Conservation (phyloP, 1,284 basidiomycete genomes). For the Xanthoconium separans region DNA sequence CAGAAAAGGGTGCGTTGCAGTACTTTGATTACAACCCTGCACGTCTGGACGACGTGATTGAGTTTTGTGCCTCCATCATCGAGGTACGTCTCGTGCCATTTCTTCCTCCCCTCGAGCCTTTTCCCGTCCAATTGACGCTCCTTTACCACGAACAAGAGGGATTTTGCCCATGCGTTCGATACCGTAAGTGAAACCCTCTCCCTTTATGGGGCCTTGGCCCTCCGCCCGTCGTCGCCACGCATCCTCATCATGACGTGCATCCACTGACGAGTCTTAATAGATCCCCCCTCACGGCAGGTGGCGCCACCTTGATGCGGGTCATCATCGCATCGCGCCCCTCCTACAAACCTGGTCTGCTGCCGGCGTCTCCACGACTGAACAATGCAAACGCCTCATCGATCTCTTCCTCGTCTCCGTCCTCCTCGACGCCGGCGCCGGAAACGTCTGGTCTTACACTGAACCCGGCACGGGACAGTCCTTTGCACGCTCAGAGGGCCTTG, state of each 20-base stretch:
- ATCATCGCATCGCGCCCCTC: slow-evolving; percentile 60
- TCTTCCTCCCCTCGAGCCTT: not conserved
- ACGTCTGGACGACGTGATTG: slow-evolving; percentile 70
- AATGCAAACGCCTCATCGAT: slow-evolving; percentile 77
- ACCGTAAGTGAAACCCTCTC: slow-evolving; percentile 42
- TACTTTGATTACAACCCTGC: slow-evolving; percentile 87
- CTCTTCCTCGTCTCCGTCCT: slow-evolving; percentile 92
- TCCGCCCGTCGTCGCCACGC: slow-evolving; percentile 7
- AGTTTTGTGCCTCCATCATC: slow-evolving; percentile 83
- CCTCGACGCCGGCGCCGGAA: slow-evolving; percentile 92
- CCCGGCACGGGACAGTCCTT: slow-evolving; percentile 57
- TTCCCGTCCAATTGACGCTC: not conserved
- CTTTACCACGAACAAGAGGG: slow-evolving; percentile 54
- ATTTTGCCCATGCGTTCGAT: slow-evolving; percentile 73
- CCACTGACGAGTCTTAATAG: slow-evolving; percentile 34
- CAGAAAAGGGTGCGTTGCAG: slow-evolving; percentile 68
- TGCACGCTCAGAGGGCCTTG: slow-evolving; percentile 86
- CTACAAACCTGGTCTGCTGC: slow-evolving; percentile 55
- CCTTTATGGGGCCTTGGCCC: not conserved
- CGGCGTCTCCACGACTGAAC: slow-evolving; percentile 55
- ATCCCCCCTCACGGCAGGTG: slow-evolving; percentile 91
- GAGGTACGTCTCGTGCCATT: slow-evolving; percentile 47
- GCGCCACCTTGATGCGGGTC: slow-evolving; percentile 81
- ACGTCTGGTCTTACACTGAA: slow-evolving; percentile 79
- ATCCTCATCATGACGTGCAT: not conserved